Conservation (phyloP, 805 yeast species). For the Wickerhamiella allomyrinae region DNA sequence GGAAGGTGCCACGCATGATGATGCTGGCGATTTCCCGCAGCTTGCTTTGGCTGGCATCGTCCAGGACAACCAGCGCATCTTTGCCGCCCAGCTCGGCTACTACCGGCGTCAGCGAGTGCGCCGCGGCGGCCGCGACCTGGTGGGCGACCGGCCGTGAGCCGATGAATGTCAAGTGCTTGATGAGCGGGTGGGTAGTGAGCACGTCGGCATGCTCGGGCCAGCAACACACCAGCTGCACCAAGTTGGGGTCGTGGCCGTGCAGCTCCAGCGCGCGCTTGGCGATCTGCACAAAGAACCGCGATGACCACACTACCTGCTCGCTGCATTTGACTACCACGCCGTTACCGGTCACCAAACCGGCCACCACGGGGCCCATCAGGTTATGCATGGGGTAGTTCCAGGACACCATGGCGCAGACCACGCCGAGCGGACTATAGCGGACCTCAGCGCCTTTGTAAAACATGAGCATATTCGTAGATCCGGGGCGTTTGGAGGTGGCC, state of each 20-base stretch:
- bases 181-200: slow-evolving; percentile 68
- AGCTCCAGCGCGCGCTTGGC: slow-evolving; percentile 57
- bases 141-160: slow-evolving; percentile 95
- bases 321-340: slow-evolving; percentile 87
- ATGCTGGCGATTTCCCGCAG: slow-evolving; percentile 46
- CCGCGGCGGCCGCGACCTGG: slow-evolving; percentile 67
- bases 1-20: slow-evolving; percentile 89
- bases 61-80: slow-evolving; percentile 78
- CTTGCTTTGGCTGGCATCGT: slow-evolving; percentile 24
- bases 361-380: slow-evolving; percentile 80
- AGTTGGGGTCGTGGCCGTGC: slow-evolving; percentile 63
- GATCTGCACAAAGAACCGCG: slow-evolving; percentile 59
- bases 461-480: slow-evolving; percentile 75
- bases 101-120: slow-evolving; percentile 79
- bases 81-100: slow-evolving; percentile 96
- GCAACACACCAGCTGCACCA: slow-evolving; percentile 79
- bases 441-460: slow-evolving; percentile 87
- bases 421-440: slow-evolving; percentile 82
- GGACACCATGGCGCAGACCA: slow-evolving; percentile 77
- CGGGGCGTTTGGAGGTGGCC: slow-evolving; percentile 62
- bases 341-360: slow-evolving; percentile 82
- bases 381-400: slow-evolving; percentile 99
- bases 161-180: slow-evolving; percentile 83
- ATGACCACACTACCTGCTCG: slow-evolving; percentile 92
- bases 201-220: slow-evolving; percentile 82